phyloP scores from a whole-genome alignment of 257 asterid species.

The Solanum habrochaites region DNA sequence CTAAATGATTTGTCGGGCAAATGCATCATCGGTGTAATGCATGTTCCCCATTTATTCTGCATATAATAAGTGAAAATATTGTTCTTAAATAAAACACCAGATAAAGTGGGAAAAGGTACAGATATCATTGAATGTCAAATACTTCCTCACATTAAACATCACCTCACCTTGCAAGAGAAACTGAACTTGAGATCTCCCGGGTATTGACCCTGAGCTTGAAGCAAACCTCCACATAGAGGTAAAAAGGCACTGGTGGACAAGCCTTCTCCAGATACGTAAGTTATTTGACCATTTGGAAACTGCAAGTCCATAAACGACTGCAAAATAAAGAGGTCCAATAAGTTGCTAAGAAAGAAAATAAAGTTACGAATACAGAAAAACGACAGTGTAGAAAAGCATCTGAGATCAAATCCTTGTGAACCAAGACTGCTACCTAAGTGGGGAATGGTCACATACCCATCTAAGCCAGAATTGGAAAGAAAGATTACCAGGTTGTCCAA shows the following conservation, averaged over 20 bases:
- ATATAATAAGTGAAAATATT: slow-evolving; percentile 4
- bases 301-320: slow-evolving; percentile 98
- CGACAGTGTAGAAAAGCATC: not conserved
- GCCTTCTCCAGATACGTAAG: slow-evolving; percentile 91
- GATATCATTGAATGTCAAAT: not conserved
- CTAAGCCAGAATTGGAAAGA: not conserved
- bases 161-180: slow-evolving; percentile 87
- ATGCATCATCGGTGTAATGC: slow-evolving; percentile 67
- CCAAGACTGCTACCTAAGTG: not conserved
- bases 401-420: not conserved
- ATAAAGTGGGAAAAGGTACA: not conserved
- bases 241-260: slow-evolving; percentile 79
- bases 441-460: not conserved
- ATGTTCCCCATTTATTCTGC: slow-evolving; percentile 90
- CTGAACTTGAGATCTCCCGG: slow-evolving; percentile 96
- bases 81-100: not conserved
- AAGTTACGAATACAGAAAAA: not conserved
- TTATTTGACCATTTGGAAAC: slow-evolving; percentile 94
- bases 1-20: slow-evolving; percentile 93
- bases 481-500: not conserved
- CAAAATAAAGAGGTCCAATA: not conserved
- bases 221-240: slow-evolving; percentile 81
- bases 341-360: not conserved
- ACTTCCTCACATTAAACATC: not conserved
- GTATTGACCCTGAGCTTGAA: slow-evolving; percentile 96